phyloP scores from a whole-genome alignment of 305 asterid species.

The Solanum chacoense region DNA sequence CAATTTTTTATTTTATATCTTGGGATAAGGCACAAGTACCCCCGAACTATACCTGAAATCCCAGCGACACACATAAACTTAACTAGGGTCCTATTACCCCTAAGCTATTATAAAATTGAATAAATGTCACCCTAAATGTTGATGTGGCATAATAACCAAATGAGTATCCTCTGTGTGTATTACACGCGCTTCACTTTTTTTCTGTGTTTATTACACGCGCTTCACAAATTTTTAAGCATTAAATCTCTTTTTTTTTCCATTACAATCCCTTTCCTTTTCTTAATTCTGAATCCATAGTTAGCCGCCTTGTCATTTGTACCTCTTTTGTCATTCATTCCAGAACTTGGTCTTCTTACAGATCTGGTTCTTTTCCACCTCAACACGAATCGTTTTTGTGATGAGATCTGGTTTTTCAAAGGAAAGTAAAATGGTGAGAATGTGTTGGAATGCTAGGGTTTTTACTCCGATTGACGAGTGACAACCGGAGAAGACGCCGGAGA shows the following conservation, averaged over 20 bases:
- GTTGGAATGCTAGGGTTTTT: not conserved
- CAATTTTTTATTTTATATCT: not conserved
- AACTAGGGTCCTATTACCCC: not conserved
- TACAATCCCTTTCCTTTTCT: not conserved
- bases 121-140: not conserved
- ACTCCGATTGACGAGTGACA: not conserved
- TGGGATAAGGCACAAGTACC: not conserved
- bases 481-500: not conserved
- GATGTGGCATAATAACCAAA: not conserved
- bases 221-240: not conserved
- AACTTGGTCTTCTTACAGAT: not conserved
- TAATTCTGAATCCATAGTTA: not conserved
- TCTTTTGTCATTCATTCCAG: not conserved
- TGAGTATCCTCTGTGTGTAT: not conserved
- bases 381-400: not conserved
- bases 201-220: not conserved
- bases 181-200: not conserved
- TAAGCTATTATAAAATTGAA: not conserved
- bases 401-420: not conserved
- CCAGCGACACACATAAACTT: not conserved
- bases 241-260: not conserved
- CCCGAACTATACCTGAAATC: no score
- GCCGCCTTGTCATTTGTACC: not conserved
- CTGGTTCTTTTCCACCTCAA: not conserved
- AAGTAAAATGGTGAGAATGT: not conserved